Percentiles rank a stretch among this genome's conserved stretches.
Conservation (phyloP, 2,329 filamentous ascomycete genomes). For the Fusarium sp. region DNA sequence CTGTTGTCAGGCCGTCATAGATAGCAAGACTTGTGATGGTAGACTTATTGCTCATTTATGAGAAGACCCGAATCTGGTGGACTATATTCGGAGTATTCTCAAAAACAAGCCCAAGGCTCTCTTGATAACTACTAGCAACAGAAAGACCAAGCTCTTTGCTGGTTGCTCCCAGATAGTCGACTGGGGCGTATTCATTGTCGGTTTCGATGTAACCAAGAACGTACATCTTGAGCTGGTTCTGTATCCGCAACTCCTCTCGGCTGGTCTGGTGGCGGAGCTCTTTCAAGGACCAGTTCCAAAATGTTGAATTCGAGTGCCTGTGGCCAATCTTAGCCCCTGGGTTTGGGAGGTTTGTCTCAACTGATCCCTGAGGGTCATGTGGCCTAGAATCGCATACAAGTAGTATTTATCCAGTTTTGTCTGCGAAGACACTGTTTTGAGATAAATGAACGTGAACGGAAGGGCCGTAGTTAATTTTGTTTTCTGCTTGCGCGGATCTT, state of each 20-base stretch:
- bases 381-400: too few relatives aligned
- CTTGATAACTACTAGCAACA: not conserved
- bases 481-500: too few relatives aligned
- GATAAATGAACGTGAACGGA: too few relatives aligned
- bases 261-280: not conserved
- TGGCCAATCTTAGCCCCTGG: not conserved
- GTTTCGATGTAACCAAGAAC: not conserved
- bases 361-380: too few relatives aligned
- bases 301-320: not conserved
- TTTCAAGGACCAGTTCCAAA: not conserved
- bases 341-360: not conserved
- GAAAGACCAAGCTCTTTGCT: not conserved
- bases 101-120: not conserved
- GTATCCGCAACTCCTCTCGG: not conserved
- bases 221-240: not conserved
- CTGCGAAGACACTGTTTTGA: not conserved
- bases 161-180: not conserved
- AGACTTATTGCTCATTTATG: not conserved
- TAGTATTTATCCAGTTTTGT: too few relatives aligned
- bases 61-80: not conserved
- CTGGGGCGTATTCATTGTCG: not conserved
- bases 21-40: not conserved
- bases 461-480: too few relatives aligned
- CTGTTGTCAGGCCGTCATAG: not conserved
- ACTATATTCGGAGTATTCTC: not conserved